Conservation (phyloP, 2,329 filamentous ascomycete species). For the Tolypocladium paradoxum region DNA sequence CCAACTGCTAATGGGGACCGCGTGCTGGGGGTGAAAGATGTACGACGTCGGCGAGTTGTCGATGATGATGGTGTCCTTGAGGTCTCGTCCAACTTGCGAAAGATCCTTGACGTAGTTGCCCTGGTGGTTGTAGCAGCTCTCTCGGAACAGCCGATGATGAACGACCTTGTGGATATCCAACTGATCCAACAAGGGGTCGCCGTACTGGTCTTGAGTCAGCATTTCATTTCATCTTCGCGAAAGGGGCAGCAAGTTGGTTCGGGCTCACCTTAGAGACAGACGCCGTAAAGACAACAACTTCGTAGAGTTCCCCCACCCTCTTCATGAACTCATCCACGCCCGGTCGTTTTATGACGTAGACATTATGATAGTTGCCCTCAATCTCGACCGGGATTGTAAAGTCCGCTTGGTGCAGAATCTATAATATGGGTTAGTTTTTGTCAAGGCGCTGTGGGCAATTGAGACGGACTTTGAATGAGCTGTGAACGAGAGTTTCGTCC, state of each 20-base stretch:
- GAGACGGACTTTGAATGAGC: slow-evolving; percentile 80
- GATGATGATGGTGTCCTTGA: slow-evolving; percentile 98
- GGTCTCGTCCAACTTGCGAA: slow-evolving; percentile 88
- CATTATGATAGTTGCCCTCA: slow-evolving; percentile 97
- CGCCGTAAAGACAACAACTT: slow-evolving; percentile 96
- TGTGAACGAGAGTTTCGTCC: slow-evolving; percentile 94
- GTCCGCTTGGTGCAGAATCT: slow-evolving; percentile 96
- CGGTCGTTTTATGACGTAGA: slow-evolving; percentile 98
- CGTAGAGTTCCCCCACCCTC: slow-evolving; percentile 90
- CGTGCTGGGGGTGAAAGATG: slow-evolving; percentile 98
- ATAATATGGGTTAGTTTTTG: slow-evolving; percentile 6
- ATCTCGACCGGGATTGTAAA: slow-evolving; percentile 99
- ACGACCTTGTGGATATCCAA: slow-evolving; percentile 95
- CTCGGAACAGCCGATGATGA: slow-evolving; percentile 90
- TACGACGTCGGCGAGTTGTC: slow-evolving; percentile 99
- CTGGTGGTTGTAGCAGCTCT: slow-evolving; percentile 99
- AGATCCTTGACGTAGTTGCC: slow-evolving; percentile 99
- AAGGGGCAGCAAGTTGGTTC: background rate
- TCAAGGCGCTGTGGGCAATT: too few relatives aligned
- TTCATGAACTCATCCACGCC: slow-evolving; percentile 99
- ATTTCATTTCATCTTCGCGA: slow-evolving; percentile 1
- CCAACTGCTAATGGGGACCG: slow-evolving; percentile 98
- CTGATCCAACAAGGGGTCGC: slow-evolving; percentile 90
- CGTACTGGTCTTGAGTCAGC: slow-evolving; percentile 51
- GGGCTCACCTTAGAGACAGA: slow-evolving; percentile 81